phyloP scores from a whole-genome alignment of 2,329 filamentous ascomycete genomes.

The Neophaeococcomyces mojaviensis region DNA sequence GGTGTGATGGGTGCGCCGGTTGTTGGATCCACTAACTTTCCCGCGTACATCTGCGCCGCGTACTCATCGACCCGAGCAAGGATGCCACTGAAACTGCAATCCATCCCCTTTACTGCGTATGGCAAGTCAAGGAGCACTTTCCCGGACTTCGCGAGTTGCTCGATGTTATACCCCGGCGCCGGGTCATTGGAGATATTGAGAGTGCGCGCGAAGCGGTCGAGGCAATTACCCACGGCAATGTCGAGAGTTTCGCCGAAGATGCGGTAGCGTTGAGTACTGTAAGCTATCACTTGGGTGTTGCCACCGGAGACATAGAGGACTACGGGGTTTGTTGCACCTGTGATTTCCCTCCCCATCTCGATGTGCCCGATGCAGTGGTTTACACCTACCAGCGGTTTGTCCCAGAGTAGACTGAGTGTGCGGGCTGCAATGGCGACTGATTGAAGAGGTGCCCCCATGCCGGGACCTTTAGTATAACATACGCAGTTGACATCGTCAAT shows the following conservation, averaged over 20 bases:
- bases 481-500: slow-evolving; percentile 74
- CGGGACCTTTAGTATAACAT: slow-evolving; percentile 91
- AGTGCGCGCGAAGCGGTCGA: slow-evolving; percentile 90
- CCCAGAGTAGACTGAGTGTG: slow-evolving; percentile 75
- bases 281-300: slow-evolving; percentile 97
- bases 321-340: slow-evolving; percentile 81
- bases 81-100: slow-evolving; percentile 92
- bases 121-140: slow-evolving; percentile 71
- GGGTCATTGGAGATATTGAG: slow-evolving; percentile 90
- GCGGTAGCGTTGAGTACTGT: slow-evolving; percentile 86
- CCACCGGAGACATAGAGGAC: slow-evolving; percentile 93
- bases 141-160: slow-evolving; percentile 75
- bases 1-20: slow-evolving; percentile 54
- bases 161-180: slow-evolving; percentile 95
- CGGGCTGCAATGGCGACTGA: slow-evolving; percentile 79
- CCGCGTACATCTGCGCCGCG: slow-evolving; percentile 56
- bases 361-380: slow-evolving; percentile 99
- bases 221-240: slow-evolving; percentile 94
- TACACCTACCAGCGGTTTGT: slow-evolving; percentile 80
- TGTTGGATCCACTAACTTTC: slow-evolving; percentile 39
- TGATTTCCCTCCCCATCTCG: slow-evolving; percentile 94
- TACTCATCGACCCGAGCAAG: slow-evolving; percentile 74
- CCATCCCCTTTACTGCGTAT: slow-evolving; percentile 98
- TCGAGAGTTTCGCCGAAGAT: slow-evolving; percentile 98
- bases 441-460: slow-evolving; percentile 90